Conservation (phyloP, 352 stramenopile genomes). For the Phytophthora pluvialis region DNA sequence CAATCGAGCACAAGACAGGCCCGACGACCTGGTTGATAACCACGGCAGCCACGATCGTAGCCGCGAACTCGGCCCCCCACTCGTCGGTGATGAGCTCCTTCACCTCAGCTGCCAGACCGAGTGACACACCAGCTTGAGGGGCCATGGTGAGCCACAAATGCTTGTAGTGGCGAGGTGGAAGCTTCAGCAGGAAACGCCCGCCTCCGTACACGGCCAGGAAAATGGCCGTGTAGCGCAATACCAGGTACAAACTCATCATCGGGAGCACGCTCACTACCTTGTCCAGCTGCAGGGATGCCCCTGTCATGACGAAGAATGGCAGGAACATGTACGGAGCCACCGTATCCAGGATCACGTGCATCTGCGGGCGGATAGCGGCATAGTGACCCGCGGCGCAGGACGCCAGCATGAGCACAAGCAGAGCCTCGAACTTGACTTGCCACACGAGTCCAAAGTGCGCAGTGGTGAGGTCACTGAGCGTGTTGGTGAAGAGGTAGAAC, state of each 20-base stretch:
- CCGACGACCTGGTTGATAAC: slow-evolving; percentile 75
- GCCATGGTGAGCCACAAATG: slow-evolving; percentile 78
- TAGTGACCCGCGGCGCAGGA: slow-evolving; percentile 69
- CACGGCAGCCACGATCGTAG: slow-evolving; percentile 69
- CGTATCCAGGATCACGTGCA: slow-evolving; percentile 75
- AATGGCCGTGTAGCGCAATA: slow-evolving; percentile 64
- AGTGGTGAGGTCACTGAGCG: slow-evolving; percentile 58
- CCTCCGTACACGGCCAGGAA: slow-evolving; percentile 60
- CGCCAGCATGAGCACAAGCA: slow-evolving; percentile 68
- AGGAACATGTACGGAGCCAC: slow-evolving; percentile 73
- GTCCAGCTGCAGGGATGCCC: slow-evolving; percentile 66
- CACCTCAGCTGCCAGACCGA: slow-evolving; percentile 65
- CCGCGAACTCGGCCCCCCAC: slow-evolving; percentile 62
- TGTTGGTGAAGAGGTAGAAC: slow-evolving; percentile 70
- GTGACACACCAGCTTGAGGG: slow-evolving; percentile 65
- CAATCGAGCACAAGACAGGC: slow-evolving; percentile 61
- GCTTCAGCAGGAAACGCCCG: slow-evolving; percentile 64
- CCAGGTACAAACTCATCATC: slow-evolving; percentile 68
- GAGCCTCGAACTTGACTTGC: slow-evolving; percentile 73
- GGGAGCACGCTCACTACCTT: slow-evolving; percentile 62
- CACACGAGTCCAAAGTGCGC: slow-evolving; percentile 57
- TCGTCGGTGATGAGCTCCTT: slow-evolving; percentile 59
- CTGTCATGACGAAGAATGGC: slow-evolving; percentile 81
- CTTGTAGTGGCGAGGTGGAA: slow-evolving; percentile 63
- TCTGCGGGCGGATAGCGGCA: slow-evolving; percentile 61